Conservation (phyloP, 371 early-diverging fungal species). For the Rhizomucor miehei region DNA sequence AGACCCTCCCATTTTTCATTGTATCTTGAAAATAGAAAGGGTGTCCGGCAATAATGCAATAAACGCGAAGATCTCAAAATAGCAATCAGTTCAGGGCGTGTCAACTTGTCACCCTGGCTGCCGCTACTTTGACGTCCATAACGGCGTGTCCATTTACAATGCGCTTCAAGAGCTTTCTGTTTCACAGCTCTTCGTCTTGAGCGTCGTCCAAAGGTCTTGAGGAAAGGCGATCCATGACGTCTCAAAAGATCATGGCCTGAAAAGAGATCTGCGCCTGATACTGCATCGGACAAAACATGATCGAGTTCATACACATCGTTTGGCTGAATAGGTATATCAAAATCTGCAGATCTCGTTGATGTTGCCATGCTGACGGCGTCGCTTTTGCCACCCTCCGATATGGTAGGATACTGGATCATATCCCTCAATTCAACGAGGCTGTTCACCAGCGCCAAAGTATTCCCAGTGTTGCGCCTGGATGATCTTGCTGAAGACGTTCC, state of each 20-base stretch:
- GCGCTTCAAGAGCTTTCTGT: slow-evolving; percentile 56
- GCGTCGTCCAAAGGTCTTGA: slow-evolving; percentile 48
- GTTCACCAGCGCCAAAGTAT: neutral
- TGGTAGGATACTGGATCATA: slow-evolving; percentile 9
- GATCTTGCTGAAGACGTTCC: slow-evolving; percentile 2
- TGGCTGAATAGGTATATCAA: slow-evolving; percentile 9
- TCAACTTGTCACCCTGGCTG: slow-evolving; percentile 36
- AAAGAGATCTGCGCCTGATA: slow-evolving; percentile 26
- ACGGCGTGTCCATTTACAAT: slow-evolving; percentile 56
- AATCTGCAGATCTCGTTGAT: slow-evolving; percentile 9
- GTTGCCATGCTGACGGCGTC: neutral
- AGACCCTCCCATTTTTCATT: slow-evolving; percentile 30
- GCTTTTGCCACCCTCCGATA: slow-evolving; percentile 4
- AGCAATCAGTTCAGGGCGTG: slow-evolving; percentile 47
- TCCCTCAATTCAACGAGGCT: slow-evolving; percentile 5
- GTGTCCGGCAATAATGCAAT: slow-evolving; percentile 66
- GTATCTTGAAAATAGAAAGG: slow-evolving; percentile 53
- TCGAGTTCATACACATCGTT: slow-evolving; percentile 17
- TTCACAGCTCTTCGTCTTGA: slow-evolving; percentile 52
- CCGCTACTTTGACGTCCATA: slow-evolving; percentile 29
- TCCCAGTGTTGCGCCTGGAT: neutral
- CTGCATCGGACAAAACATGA: slow-evolving; percentile 47
- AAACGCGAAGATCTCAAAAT: slow-evolving; percentile 61
- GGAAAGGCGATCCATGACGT: slow-evolving; percentile 57
- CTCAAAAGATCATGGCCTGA: slow-evolving; percentile 47